These are phyloP conservation scores for Candida namnaoensis DNA, from an alignment of 805 yeast species.

Conservation along the genomic window DNA sequence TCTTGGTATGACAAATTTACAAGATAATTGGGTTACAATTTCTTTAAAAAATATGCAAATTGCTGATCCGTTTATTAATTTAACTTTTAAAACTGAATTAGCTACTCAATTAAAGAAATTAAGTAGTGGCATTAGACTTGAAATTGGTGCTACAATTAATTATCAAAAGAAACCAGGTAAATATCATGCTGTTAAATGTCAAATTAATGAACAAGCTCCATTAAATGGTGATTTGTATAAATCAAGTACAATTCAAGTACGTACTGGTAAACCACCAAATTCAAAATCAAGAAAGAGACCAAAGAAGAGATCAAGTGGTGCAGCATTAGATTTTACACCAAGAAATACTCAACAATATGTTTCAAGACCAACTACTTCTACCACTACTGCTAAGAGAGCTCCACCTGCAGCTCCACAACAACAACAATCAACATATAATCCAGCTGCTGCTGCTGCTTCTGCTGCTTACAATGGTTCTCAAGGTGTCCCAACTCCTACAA, in stretches of 20 bases:
- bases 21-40: slow-evolving; percentile 88
- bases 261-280: slow-evolving; percentile 68
- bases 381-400: slow-evolving; percentile 14
- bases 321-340: slow-evolving; percentile 20
- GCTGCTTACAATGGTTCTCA: slow-evolving; percentile 23
- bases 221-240: slow-evolving; percentile 67
- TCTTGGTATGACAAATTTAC: slow-evolving; percentile 62
- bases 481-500: slow-evolving; percentile 5
- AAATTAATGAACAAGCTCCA: slow-evolving; percentile 56
- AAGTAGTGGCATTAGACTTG: slow-evolving; percentile 49
- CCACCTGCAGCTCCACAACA: slow-evolving; percentile 19
- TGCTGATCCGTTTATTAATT: slow-evolving; percentile 77
- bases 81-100: slow-evolving; percentile 85
- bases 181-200: slow-evolving; percentile 63
- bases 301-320: slow-evolving; percentile 31
- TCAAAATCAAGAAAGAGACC: slow-evolving; percentile 73
- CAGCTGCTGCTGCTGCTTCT: slow-evolving; percentile 31
- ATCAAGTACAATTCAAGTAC: slow-evolving; percentile 78
- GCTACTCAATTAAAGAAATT: slow-evolving; percentile 62
- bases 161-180: slow-evolving; percentile 91
- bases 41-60: slow-evolving; percentile 26
- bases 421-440: slow-evolving; percentile 11
- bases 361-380: slow-evolving; percentile 7
- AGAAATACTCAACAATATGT: slow-evolving; percentile 12
- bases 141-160: slow-evolving; percentile 61